A percentile compares a stretch with the other conserved stretches of the same genome.
These are phyloP conservation scores for Ballota nigra DNA, from an alignment of 257 asterid genomes.

Conservation along the genomic window DNA sequence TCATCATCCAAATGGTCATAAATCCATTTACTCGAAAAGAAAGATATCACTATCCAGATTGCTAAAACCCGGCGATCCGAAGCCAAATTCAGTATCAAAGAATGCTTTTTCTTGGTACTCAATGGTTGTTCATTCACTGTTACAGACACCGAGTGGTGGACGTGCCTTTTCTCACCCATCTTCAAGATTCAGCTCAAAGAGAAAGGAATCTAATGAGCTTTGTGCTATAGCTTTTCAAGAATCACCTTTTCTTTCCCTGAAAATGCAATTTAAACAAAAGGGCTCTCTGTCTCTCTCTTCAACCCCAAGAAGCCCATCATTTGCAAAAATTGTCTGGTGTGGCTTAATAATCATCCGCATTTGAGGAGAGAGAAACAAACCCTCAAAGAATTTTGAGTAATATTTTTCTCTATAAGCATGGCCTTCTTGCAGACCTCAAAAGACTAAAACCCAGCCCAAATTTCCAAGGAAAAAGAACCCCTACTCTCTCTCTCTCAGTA, in stretches of 20 bases:
- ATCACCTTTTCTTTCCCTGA: constrained; percentile 23
- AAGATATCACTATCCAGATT: constrained; percentile 40
- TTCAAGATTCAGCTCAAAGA: neutral
- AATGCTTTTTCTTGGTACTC: constrained; percentile 48
- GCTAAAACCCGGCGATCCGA: constrained; percentile 42
- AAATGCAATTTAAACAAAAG: constrained; percentile 26
- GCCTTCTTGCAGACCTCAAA: constrained; percentile 62
- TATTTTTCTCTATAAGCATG: constrained; percentile 40
- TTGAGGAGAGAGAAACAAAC: constrained; percentile 28
- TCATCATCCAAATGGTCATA: constrained; percentile 46
- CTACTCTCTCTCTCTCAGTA: constrained; percentile 20
- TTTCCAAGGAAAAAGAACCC: constrained; percentile 37
- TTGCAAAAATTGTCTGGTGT: constrained; percentile 34
- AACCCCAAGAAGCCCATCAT: constrained; percentile 31
- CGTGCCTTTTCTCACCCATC: constrained; percentile 65
- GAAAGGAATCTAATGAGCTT: too few relatives aligned
- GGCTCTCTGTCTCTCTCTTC: constrained; percentile 19
- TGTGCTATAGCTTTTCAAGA: constrained; percentile 39
- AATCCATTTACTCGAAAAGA: constrained; percentile 25
- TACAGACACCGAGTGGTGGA: constrained; percentile 59
- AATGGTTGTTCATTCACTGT: constrained; percentile 45
- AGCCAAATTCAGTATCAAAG: constrained; percentile 27
- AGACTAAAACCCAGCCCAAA: constrained; percentile 49
- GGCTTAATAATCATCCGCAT: constrained; percentile 28
- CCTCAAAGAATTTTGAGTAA: constrained; percentile 20